Base-by-base conservation (phyloP, 176 grass and related monocot genomes). In the Triticum timopheevii region DNA sequence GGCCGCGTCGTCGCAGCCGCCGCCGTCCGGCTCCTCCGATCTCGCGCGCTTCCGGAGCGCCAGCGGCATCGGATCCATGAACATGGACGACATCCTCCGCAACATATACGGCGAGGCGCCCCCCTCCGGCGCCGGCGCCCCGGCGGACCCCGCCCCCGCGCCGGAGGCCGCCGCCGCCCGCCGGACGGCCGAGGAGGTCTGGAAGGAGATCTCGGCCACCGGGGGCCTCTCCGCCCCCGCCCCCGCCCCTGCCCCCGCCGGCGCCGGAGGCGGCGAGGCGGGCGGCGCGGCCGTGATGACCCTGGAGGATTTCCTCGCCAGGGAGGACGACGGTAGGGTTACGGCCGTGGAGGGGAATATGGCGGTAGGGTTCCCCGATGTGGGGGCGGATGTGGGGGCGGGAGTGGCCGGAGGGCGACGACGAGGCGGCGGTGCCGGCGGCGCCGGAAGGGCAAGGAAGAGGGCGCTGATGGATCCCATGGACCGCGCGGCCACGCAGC, bases 281-380 rank as follows among this genome's bases (percentile, higher is more conserved):
- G 38, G 65, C 49, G 80, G 66, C 47, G 81, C 61, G 16, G n/a
- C 90, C 39, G 87, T 89, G 80, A 96, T 99, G 83, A 99, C 97
- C 52, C 90, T 99, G 80, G 97, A 99, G 88, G 97, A 99, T 44
- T 99, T 96, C 83, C 92, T 99, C 34, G 90, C 94, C 10, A 91
- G 92, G 89, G 92, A 92, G 17, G 86, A 91, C 19, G 88, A 80
- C 52, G 77, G 85, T 86, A 88, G 84, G 82, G 85, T 70, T 45
- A 34, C 81, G 50, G 70, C 1, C 7, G 38, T 72, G 5, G 82
- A 88, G 52, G 82, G 27, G 77, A 19, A 28, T 23, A 19, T 91
- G 70, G 82, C 45, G 68, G 69, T 93, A 9, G 91, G 80, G n/a
- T 87, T 76, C 66, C 84, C 82, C 10, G 42, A 88, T 33, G 86